Base-by-base conservation (phyloP, 371 early-diverging fungal species). In the Mycotypha africana region DNA sequence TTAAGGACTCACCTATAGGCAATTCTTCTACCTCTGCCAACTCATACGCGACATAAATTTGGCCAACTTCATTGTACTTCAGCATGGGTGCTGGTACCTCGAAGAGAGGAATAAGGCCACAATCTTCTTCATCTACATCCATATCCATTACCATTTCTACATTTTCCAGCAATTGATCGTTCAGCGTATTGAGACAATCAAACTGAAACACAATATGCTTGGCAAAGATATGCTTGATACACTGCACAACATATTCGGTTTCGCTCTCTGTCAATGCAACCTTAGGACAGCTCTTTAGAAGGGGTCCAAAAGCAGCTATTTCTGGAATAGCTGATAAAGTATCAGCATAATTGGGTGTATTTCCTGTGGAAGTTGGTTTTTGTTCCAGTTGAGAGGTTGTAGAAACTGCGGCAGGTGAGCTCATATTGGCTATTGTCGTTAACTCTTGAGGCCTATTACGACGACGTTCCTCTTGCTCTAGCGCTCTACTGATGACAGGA, bases 171-270 rank as follows among this genome's bases (percentile, higher is more conserved):
- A 95, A 65, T 28, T 81, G 84, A 63, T 97, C 96, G 54, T 90
- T 86, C 30, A 98, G 69, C 1, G 98, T 98, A 72, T 98, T 98
- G 46, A 78, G 83, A 62, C 92, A 87, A 52, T 89, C 81, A 65
- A 96, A 97, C 79, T 98, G 95, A 79, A 97, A 95, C 6, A 98
- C 92, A 49, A 97, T 52, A 47, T 95, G 93, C 30, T 81, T 74
- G 36, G 81, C 67, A 65, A 92, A 97, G 14, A 95, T 82, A 58
- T 98, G 98, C 73, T 96, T 95, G 51, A 91, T 69, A 53, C 88
- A 90, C 9, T 79, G 74, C 42, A 98, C 91, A 32, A 86, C 85
- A 66, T 98, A 98, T 64, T 98, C 98, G 1, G 93, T 92, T 64
- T 96, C 98, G 21, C 88, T 75, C 60, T 98, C 98, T 11, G 97